These are phyloP conservation scores for Xylaria bambusicola DNA, from an alignment of 495 filamentous ascomycete genomes.

Conservation along the genomic window DNA sequence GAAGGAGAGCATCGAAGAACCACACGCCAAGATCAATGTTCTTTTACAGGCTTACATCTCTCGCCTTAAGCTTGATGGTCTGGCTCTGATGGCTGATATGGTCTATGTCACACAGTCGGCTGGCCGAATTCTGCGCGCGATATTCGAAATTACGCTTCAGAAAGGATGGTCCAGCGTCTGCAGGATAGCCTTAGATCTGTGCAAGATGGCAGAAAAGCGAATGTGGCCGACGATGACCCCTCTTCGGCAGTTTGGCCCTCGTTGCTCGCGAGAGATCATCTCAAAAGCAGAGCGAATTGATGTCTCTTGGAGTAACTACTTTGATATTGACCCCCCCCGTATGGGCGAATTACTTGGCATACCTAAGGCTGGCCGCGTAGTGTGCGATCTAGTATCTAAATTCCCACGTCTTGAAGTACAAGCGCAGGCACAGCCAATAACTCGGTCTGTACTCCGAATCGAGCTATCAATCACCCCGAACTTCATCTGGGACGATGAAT, in stretches of 20 bases:
- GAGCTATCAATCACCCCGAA: slow-evolving; percentile 92
- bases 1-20: slow-evolving; percentile 96
- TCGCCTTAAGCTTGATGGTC: slow-evolving; percentile 86
- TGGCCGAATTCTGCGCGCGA: slow-evolving; percentile 89
- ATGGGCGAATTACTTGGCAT: slow-evolving; percentile 94
- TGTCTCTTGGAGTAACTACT: slow-evolving; percentile 90
- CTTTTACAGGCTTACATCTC: slow-evolving; percentile 96
- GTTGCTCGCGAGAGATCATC: slow-evolving; percentile 80
- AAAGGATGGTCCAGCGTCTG: slow-evolving; percentile 96
- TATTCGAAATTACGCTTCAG: slow-evolving; percentile 95
- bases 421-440: slow-evolving; percentile 91
- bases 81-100: slow-evolving; percentile 97
- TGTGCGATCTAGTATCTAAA: slow-evolving; percentile 83
- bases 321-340: slow-evolving; percentile 94
- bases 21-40: slow-evolving; percentile 99
- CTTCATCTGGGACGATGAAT: slow-evolving; percentile 90
- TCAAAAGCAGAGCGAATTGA: slow-evolving; percentile 93
- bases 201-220: slow-evolving; percentile 98
- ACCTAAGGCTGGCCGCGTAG: slow-evolving; percentile 83
- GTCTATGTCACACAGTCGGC: slow-evolving; percentile 98
- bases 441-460: slow-evolving; percentile 90
- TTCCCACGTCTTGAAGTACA: slow-evolving; percentile 92
- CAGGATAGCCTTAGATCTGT: slow-evolving; percentile 89
- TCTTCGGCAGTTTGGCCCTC: slow-evolving; percentile 78
- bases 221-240: slow-evolving; percentile 99